Evolutionary conservation across 2,329 filamentous ascomycete genomes (phyloP).

Genomic region (Ceratocystis ficicola): DNA sequence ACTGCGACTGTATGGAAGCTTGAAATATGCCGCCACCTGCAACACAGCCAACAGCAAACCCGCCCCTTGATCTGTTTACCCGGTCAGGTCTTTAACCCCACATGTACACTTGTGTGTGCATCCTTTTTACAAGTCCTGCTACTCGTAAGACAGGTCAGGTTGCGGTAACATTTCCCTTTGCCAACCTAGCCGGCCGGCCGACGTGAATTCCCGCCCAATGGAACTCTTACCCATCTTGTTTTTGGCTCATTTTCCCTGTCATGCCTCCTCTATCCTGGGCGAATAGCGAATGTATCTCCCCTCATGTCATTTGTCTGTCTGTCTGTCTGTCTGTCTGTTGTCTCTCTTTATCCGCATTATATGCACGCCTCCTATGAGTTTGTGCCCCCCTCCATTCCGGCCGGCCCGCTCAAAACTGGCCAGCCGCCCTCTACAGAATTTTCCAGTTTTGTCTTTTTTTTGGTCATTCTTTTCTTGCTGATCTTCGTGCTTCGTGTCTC

Average conservation of each 20-base stretch:
- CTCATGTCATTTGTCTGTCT: not conserved
- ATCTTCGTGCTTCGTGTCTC: too few species aligned
- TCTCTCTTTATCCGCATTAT: not conserved
- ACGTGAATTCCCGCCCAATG: not conserved
- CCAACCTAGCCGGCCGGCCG: too few species aligned
- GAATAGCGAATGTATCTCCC: not conserved
- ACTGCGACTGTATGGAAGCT: too few species aligned
- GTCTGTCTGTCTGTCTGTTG: not conserved
- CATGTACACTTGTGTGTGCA: not conserved
- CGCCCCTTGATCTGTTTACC: too few species aligned
- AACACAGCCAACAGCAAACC: too few species aligned
- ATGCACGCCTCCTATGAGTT: not conserved
- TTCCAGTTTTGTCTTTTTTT: not conserved
- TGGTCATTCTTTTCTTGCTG: not conserved
- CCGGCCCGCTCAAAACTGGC: not conserved
- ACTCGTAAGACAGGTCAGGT: too few species aligned
- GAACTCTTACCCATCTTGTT: not conserved
- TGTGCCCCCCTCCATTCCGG: not conserved
- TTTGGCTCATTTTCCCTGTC: not conserved
- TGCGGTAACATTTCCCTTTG: too few species aligned
- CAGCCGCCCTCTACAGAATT: not conserved
- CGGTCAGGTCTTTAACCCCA: too few species aligned
- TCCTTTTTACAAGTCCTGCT: not conserved
- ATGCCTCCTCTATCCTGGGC: not conserved
- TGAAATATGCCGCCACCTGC: too few species aligned